Evolutionary conservation across 2,329 filamentous ascomycete genomes (phyloP).

Genomic region (Xylaria sp.): DNA sequence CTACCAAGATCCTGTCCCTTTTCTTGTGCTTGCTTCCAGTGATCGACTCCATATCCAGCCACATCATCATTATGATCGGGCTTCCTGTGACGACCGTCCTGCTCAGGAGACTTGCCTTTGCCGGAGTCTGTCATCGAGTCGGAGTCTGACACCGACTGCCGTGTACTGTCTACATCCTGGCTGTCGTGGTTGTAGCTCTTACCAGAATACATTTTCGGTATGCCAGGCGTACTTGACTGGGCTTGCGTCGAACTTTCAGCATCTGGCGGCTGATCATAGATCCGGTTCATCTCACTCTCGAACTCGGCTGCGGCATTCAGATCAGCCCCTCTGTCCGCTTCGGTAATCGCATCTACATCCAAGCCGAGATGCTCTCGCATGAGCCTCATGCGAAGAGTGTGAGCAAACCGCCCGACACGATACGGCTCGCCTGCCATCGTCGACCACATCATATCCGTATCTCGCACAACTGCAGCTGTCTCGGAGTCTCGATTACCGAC

Average conservation of each 20-base stretch:
- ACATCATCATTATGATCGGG: conserved; percentile 66
- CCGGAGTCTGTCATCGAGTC: conserved; percentile 26
- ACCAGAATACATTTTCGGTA: conserved; percentile 14
- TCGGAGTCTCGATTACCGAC: conserved; percentile 88
- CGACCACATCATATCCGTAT: conserved; percentile 88
- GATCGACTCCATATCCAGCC: conserved; percentile 70
- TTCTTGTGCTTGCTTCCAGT: conserved; percentile 62
- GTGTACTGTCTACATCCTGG: conserved; percentile 16
- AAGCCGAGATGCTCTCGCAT: conserved; percentile 98
- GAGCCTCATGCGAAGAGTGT: conserved; percentile 83
- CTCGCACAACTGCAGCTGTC: conserved; percentile 80
- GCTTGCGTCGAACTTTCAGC: conserved; percentile 22
- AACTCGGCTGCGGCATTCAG: conserved; percentile 52
- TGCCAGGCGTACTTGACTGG: conserved; percentile 9
- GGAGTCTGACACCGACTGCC: conserved; percentile 16
- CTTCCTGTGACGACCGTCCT: conserved; percentile 54
- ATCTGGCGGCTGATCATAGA: conserved; percentile 42
- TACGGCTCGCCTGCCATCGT: conserved; percentile 88
- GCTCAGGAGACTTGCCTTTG: conserved; percentile 33
- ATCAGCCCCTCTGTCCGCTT: conserved; percentile 67
- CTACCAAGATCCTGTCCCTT: conserved; percentile 58
- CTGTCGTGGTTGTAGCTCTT: conserved; percentile 32
- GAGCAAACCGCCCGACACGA: conserved; percentile 84
- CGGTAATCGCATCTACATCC: conserved; percentile 85
- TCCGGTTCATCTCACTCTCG: conserved; percentile 55